Percentiles rank a stretch among this genome's conserved stretches.
These are phyloP conservation scores for Teunomyces cretensis DNA, from an alignment of 805 yeast genomes.

Conservation along the genomic window DNA sequence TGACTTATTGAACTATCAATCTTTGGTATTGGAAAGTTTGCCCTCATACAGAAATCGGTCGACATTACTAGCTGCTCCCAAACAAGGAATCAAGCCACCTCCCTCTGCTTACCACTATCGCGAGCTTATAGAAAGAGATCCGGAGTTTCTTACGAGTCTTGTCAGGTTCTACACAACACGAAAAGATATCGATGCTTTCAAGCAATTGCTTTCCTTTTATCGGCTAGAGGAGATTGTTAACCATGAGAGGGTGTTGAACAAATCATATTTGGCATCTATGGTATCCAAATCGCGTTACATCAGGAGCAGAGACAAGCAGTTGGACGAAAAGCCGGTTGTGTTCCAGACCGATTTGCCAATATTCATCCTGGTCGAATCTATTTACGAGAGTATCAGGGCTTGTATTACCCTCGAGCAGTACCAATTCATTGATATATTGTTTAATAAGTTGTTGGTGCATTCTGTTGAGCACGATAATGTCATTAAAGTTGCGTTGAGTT, in stretches of 20 bases:
- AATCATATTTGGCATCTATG: conserved; percentile 19
- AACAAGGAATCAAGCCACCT: conserved; percentile 9
- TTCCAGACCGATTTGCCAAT: conserved; percentile 14
- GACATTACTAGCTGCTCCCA: conserved; percentile 19
- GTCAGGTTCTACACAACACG: conserved; percentile 23
- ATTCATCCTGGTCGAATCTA: conserved; percentile 16
- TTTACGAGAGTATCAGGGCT: conserved; percentile 27
- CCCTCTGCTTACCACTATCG: conserved; percentile 22
- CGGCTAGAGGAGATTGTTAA: conserved; percentile 23
- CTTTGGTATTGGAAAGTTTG: conserved; percentile 26
- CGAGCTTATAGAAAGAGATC: conserved; percentile 26
- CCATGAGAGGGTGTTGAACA: conserved; percentile 19
- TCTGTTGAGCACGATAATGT: conserved; percentile 13
- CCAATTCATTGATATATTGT: conserved; percentile 31
- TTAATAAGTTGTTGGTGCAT: conserved; percentile 31
- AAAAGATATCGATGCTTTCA: conserved; percentile 18
- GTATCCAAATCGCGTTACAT: conserved; percentile 27
- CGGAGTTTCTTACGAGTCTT: conserved; percentile 28
- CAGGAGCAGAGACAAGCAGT: conserved; percentile 6
- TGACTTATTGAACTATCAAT: conserved; percentile 24
- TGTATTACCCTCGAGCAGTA: conserved; percentile 26
- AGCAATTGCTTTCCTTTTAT: conserved; percentile 26
- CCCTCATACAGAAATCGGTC: conserved; percentile 21
- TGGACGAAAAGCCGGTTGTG: conserved; percentile 8
- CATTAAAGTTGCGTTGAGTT: conserved; percentile 8